Base-by-base conservation (phyloP, 2,329 filamentous ascomycete species). In the Monosporascus sp. region DNA sequence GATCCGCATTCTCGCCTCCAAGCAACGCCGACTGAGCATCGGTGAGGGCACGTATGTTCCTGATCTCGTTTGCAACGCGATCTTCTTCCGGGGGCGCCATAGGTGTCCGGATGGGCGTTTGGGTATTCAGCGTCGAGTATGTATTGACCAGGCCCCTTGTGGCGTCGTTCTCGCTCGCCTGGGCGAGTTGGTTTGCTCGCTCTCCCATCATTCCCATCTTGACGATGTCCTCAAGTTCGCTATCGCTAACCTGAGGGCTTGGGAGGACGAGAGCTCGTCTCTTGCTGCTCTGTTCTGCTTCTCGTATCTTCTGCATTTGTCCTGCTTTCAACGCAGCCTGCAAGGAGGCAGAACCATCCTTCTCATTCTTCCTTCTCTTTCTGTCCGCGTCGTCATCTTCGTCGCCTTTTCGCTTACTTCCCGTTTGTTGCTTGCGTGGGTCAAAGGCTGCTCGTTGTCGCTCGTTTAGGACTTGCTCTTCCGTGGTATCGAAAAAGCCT, bases 121-220 rank as follows among this genome's bases (percentile, higher is more conserved):
- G 85, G 51, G 84, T 86, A 66, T 94, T 88, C 50, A 96, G 82
- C 40, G 83, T 85, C 17, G 88, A 84, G 70, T 99, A 99, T 62
- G 91, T 89, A 60, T 90, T 91, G 54, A 97, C 82, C 46, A 99
- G 78, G 5, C 92, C 91, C 60, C 88, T 84, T 0, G 92, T 96
- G 50, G 89, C 85, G 66, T 91, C 85, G 59, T 92, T 95, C 55
- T 96, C 91, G 68, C 89, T 88, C 51, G 85, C 84, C 45, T 83
- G 82, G 5, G 89, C 90, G 68, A 89, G 78, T 58, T 80, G 76
- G 64, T 86, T 91, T 44, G 94, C 94, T 50, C 87, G 86, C 66
- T 97, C 91, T 38, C 93, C 94, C 55, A 91, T 84, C 81, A 96
- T 89, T 45, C 94, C 93, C 91, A 97, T 96, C 77, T 99, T 99